Base-by-base conservation (phyloP, 2,329 filamentous ascomycete species). In the Ceratocystis colombiana region DNA sequence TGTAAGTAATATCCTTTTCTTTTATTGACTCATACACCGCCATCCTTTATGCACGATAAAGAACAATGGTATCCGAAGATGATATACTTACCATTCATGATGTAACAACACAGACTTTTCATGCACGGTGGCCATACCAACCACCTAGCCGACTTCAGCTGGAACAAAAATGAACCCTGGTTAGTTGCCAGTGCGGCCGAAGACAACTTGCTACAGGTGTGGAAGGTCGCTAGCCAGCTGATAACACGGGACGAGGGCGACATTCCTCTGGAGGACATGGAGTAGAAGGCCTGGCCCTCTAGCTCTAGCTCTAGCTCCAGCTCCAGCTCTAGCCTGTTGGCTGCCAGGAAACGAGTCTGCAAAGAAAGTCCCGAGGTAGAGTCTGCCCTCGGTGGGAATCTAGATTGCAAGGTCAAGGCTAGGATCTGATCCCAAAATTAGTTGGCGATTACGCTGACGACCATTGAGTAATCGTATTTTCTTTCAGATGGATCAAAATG, bases 51-150 rank as follows among this genome's bases (percentile, higher is more conserved):
- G 53, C 22, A 57, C 22, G 53, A 20, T 15, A 25, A n/a, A 59
- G 15, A 33, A 30, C 5, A 59, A 33, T 41, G 10, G 10, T 3
- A 41, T 4, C 10, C 37, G 10, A 15, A 12, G 37, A 41, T 12
- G 37, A 41, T 4, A 30, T 33, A 30, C 55, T 59, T 33, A 59
- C 55, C 12, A 8, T 33, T n/a, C 33, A 30, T 30, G 28, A 15
- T 12, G 5, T 44, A 41, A 41, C 20, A 6, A 64, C 50, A 5
- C 68, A 91, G 89, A 61, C 79, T 99, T 1, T 99, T 99, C 77
- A 97, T 99, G 92, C 94, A 99, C 73, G 94, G 94, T 68, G 94
- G 94, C 41, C 95, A 99, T 78, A 99, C 94, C 10, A 96, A 96
- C 77, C 88, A 95, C 70, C 85, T 99, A 69, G 91, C 90, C 45